phyloP scores from a whole-genome alignment of 176 grass and related monocot species.

The Coix lacrymajobi region DNA sequence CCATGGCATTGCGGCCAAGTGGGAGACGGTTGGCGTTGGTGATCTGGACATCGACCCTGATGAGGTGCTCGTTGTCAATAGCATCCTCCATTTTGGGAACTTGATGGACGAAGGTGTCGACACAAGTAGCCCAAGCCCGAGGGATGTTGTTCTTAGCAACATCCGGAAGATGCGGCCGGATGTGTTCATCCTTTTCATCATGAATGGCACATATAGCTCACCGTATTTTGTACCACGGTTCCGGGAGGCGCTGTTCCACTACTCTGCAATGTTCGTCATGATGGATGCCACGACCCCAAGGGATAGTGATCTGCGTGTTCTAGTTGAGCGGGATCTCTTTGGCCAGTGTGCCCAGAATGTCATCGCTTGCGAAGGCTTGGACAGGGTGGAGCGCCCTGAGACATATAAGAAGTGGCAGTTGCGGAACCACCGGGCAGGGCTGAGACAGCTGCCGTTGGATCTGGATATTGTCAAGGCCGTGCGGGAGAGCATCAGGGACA shows the following conservation, averaged over 20 bases:
- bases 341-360: not conserved
- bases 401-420: not conserved
- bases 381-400: not conserved
- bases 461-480: not conserved
- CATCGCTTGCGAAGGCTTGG: not conserved
- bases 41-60: not conserved
- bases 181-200: constrained; percentile 8
- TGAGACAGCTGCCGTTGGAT: not conserved
- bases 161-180: not conserved
- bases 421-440: not conserved
- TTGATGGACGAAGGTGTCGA: not conserved
- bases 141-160: not conserved
- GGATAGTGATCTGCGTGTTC: not conserved
- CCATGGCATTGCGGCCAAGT: not conserved
- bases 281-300: not conserved
- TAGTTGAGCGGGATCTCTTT: not conserved
- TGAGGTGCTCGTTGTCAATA: not conserved
- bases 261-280: constrained; percentile 14
- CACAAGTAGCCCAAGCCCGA: not conserved
- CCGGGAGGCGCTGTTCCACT: not conserved
- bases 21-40: not conserved
- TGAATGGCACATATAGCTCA: constrained; percentile 10
- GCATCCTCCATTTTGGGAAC: not conserved
- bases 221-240: not conserved
- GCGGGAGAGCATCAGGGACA: not conserved